These are phyloP conservation scores for Termitomyces sp. DNA, from an alignment of 768 basidiomycete genomes.

Conservation along the genomic window DNA sequence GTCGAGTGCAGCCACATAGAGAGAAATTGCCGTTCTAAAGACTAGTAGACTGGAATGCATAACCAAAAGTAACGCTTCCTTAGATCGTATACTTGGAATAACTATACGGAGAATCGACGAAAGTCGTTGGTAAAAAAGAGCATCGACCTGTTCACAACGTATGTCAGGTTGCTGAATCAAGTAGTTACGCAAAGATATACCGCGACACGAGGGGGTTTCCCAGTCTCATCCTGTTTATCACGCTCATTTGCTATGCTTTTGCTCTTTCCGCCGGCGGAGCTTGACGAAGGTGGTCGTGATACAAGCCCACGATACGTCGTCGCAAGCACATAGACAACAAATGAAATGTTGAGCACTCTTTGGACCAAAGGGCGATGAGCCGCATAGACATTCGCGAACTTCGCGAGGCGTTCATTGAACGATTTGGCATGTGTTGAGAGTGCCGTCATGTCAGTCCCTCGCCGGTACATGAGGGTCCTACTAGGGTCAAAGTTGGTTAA, in stretches of 20 bases:
- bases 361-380: conserved; percentile 69
- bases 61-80: conserved; percentile 80
- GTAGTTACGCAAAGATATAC: conserved; percentile 27
- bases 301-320: conserved; percentile 57
- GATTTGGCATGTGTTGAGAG: conserved; percentile 26
- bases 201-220: conserved; percentile 58
- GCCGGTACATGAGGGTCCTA: not conserved
- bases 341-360: conserved; percentile 59
- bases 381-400: conserved; percentile 49
- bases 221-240: conserved; percentile 14
- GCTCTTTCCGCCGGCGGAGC: conserved; percentile 31
- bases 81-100: conserved; percentile 78
- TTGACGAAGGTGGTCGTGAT: conserved; percentile 29
- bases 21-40: conserved; percentile 83
- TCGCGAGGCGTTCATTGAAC: conserved; percentile 33
- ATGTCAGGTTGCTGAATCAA: not conserved
- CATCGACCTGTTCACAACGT: conserved; percentile 63
- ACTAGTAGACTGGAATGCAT: conserved; percentile 89
- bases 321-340: conserved; percentile 66
- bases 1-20: conserved; percentile 93
- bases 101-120: conserved; percentile 77
- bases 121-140: conserved; percentile 82
- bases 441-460: conserved; percentile 21
- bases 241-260: conserved; percentile 30
- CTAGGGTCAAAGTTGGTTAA: too few species aligned